These are phyloP conservation scores for Brassica incana DNA, from an alignment of 345 rosid species.

Conservation along the genomic window DNA sequence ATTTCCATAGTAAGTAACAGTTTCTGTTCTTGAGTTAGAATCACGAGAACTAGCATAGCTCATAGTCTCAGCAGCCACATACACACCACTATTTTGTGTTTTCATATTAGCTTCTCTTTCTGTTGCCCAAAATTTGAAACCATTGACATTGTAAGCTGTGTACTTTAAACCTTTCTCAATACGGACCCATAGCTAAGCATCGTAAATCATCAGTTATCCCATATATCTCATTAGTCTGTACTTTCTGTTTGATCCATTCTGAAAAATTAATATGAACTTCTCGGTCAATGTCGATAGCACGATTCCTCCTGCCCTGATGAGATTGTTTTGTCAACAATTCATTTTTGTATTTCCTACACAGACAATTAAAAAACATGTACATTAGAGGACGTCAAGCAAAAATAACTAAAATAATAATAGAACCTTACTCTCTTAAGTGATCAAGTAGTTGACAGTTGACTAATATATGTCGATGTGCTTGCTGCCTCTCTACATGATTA, in stretches of 20 bases:
- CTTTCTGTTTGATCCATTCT: not conserved
- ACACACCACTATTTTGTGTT: not conserved
- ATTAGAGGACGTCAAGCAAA: too few species aligned
- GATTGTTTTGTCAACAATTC: not conserved
- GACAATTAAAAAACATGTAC: not conserved
- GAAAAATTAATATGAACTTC: constrained; percentile 16
- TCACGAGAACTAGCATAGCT: constrained; percentile 16
- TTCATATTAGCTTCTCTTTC: not conserved
- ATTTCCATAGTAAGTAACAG: not conserved
- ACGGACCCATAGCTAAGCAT: constrained; percentile 16
- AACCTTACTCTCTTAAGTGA: constrained; percentile 15
- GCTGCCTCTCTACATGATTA: not conserved
- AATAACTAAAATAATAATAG: not conserved
- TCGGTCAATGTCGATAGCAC: not conserved
- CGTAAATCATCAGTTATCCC: constrained; percentile 1
- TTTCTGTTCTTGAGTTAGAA: not conserved
- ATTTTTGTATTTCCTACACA: not conserved
- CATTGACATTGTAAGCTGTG: constrained; percentile 3
- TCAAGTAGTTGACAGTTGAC: constrained; percentile 16
- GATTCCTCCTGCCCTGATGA: not conserved
- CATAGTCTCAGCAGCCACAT: constrained; percentile 15
- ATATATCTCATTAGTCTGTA: not conserved
- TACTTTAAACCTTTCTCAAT: not conserved
- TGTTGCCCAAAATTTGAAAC: not conserved
- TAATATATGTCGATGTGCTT: constrained; percentile 13